A percentile compares a stretch with the other conserved stretches of the same genome.
phyloP scores from a whole-genome alignment of 2,329 filamentous ascomycete genomes.

The Furcasterigmium furcatum region DNA sequence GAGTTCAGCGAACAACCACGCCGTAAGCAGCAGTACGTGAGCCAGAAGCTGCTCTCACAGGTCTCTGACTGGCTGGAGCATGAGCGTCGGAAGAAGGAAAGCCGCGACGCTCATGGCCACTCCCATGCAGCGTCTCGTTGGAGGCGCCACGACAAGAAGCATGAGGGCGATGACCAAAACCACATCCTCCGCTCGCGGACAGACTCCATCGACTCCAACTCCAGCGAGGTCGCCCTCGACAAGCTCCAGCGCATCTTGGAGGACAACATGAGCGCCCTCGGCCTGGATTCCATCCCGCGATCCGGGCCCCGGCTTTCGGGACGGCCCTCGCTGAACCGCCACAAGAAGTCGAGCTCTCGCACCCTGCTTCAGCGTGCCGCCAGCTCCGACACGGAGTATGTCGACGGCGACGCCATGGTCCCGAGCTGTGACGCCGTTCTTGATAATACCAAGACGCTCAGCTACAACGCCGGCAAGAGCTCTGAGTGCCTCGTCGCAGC shows the following conservation, averaged over 20 bases:
- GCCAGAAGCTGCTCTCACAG: slow-evolving; percentile 65
- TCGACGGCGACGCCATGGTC: slow-evolving; percentile 78
- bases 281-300: slow-evolving; percentile 41
- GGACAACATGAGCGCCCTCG: slow-evolving; percentile 56
- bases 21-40: slow-evolving; percentile 33
- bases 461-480: slow-evolving; percentile 55
- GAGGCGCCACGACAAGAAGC: slow-evolving; percentile 25
- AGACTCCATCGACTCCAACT: slow-evolving; percentile 62
- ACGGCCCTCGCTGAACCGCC: slow-evolving; percentile 31
- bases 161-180: background rate
- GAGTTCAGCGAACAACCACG: slow-evolving; percentile 9
- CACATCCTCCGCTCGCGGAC: slow-evolving; percentile 28
- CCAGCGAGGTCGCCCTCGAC: slow-evolving; percentile 72
- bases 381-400: slow-evolving; percentile 82
- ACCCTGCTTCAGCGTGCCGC: slow-evolving; percentile 41
- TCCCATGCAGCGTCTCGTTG: slow-evolving; percentile 34
- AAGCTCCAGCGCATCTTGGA: slow-evolving; percentile 77
- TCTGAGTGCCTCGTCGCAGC: slow-evolving; percentile 37
- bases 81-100: slow-evolving; percentile 67
- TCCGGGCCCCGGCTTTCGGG: slow-evolving; percentile 37
- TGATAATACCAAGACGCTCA: slow-evolving; percentile 87
- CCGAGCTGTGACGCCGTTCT: slow-evolving; percentile 80
- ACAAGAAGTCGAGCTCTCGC: slow-evolving; percentile 34
- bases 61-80: slow-evolving; percentile 81
- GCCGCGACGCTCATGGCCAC: slow-evolving; percentile 39